Conservation (phyloP, 257 asterid species). For the Solanum sitiens region DNA sequence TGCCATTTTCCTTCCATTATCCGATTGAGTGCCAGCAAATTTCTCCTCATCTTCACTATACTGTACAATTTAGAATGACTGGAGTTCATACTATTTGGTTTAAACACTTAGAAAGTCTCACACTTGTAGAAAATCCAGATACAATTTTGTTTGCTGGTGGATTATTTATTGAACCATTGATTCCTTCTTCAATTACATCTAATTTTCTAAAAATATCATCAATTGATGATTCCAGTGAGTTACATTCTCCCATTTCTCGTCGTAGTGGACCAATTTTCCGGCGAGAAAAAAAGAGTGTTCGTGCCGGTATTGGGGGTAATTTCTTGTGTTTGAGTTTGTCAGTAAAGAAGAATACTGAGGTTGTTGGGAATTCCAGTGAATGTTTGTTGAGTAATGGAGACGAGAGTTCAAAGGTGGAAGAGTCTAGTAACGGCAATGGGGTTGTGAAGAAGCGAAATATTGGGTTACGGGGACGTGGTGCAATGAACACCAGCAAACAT, state of each 20-base stretch:
- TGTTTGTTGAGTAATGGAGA: constrained; percentile 15
- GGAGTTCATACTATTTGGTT: constrained; percentile 4
- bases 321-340: constrained; percentile 71
- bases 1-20: constrained; percentile 11
- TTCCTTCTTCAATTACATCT: constrained; percentile 40
- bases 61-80: constrained; percentile 23
- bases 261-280: constrained; percentile 8
- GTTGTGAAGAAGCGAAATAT: constrained; percentile 11
- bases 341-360: constrained; percentile 23
- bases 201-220: neutral
- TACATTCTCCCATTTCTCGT: constrained; percentile 13
- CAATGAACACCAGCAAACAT: constrained; percentile 83
- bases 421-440: constrained; percentile 1
- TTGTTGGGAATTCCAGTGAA: constrained; percentile 6
- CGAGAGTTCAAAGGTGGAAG: neutral
- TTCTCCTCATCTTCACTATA: neutral
- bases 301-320: constrained; percentile 7
- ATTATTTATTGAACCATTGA: constrained; percentile 44
- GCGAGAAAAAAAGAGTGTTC: neutral
- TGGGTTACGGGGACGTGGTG: constrained; percentile 37
- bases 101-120: neutral
- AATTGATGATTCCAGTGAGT: constrained; percentile 8
- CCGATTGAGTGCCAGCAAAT: constrained; percentile 2
- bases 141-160: constrained; percentile 40
- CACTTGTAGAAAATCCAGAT: neutral